Evolutionary conservation across 2,329 filamentous ascomycete genomes (phyloP), one percentile per base, ranked within the genome.

Genomic region (Trichoderma sp.): DNA sequence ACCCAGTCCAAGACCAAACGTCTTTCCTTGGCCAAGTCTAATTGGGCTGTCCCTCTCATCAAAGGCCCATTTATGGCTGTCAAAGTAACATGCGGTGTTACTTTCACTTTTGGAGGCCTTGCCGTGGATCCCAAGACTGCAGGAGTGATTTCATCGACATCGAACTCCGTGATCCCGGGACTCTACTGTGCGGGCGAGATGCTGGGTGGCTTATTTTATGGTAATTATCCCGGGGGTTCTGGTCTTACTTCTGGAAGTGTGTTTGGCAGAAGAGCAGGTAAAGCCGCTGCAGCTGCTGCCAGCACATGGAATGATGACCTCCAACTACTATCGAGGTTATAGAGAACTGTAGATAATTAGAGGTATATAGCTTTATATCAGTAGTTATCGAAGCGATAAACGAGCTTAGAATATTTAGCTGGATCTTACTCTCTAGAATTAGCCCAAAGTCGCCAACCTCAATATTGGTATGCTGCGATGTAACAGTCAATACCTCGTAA

Each of bases 81-180:
- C 63, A 89, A 3, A 89, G 41, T 45, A 45, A 45, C 88, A 4
- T 91, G 90, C 63, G 92, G 92, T 1, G 87, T 93, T 18, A 93
- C 91, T 0, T 93, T 93, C 78, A 93, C 91, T 0, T 93, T 93
- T 83, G 92, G 91, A 1, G 91, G 92, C 0, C 82, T 93, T 7
- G 85, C 86, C 6, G 87, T 91, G 2, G 86, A 90, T 66, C 86
- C 89, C 0, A 81, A 88, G 29, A 91, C 89, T 0, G 86, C 89
- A 0, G 85, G 84, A 3, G 87, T 93, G 1, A 80, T 92, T 16
- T 86, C 84, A 2, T 83, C 86, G 4, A 80, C 82, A 1, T 88
- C 86, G 0, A 84, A 84, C 1, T 78, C 79, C 5, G 82, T 84
- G n/a, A 85, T 93, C 6, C 85, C 86, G 0, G 89, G 91, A 0